These are phyloP conservation scores for Orobanche coerulescens DNA, from an alignment of 257 asterid species.

Conservation along the genomic window DNA sequence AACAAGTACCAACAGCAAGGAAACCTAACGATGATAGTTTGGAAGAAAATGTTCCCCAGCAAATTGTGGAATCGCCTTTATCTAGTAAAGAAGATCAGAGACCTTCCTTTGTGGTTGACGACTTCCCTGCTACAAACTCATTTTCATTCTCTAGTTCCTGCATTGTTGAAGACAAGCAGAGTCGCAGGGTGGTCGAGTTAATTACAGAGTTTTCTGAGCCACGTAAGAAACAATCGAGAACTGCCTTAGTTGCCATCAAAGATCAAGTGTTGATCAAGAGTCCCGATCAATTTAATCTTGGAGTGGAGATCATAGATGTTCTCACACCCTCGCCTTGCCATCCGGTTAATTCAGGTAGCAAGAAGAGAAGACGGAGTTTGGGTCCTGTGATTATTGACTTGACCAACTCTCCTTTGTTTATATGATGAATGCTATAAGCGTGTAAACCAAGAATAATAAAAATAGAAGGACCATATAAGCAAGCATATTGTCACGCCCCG, in stretches of 20 bases:
- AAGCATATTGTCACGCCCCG: no score
- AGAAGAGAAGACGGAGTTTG: constrained; percentile 39
- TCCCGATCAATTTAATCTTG: constrained; percentile 15
- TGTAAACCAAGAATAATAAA: constrained; percentile 9
- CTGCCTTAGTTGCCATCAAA: constrained; percentile 14
- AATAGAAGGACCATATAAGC: no score
- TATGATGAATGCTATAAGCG: constrained; percentile 12
- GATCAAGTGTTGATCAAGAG: constrained; percentile 20
- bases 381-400: constrained; percentile 73
- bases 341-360: constrained; percentile 24
- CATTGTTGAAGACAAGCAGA: not conserved
- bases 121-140: constrained; percentile 15
- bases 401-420: constrained; percentile 64
- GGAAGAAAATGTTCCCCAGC: constrained; percentile 17
- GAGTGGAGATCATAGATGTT: constrained; percentile 65
- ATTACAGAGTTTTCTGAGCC: not conserved
- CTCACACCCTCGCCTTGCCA: constrained; percentile 65
- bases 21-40: not conserved
- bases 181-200: not conserved
- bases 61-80: not conserved
- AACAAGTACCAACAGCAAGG: constrained; percentile 6
- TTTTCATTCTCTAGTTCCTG: constrained; percentile 16
- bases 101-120: not conserved
- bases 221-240: constrained; percentile 13
- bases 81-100: constrained; percentile 8